These are phyloP conservation scores for Odontarrhena argentea DNA, from an alignment of 345 rosid species.

Conservation along the genomic window DNA sequence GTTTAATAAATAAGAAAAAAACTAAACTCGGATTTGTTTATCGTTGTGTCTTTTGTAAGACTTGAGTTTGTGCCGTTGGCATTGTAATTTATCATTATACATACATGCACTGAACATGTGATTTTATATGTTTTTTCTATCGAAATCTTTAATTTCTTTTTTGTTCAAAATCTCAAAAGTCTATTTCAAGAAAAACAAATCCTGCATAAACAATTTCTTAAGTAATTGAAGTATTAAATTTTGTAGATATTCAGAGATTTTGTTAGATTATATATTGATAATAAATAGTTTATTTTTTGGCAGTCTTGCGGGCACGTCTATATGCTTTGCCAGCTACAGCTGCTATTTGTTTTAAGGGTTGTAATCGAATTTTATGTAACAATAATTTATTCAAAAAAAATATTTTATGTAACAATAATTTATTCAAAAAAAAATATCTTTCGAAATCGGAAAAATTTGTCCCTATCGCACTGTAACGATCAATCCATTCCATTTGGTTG, in stretches of 20 bases:
- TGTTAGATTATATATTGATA: no score
- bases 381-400: no score
- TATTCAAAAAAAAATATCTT: no score
- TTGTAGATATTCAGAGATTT: no score
- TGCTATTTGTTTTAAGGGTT: no score
- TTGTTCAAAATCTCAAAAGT: background rate
- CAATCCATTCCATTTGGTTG: background rate
- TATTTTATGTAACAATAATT: no score
- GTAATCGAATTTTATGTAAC: no score
- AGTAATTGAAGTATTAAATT: background rate
- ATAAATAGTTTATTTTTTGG: no score
- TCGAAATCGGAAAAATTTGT: no score
- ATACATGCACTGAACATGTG: slow-evolving; percentile 1
- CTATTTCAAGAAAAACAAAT: background rate
- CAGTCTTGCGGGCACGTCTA: no score
- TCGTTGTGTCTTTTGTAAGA: slow-evolving; percentile 31
- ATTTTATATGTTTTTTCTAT: background rate
- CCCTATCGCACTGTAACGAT: no score
- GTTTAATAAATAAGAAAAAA: slow-evolving; percentile 30
- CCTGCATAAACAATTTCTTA: background rate
- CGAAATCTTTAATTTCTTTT: background rate
- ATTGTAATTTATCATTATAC: background rate
- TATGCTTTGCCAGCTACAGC: no score
- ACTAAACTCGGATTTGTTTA: slow-evolving; percentile 5
- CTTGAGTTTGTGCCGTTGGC: slow-evolving; percentile 28